Conservation (phyloP, 352 stramenopile genomes). For the Bremia lactucae region DNA sequence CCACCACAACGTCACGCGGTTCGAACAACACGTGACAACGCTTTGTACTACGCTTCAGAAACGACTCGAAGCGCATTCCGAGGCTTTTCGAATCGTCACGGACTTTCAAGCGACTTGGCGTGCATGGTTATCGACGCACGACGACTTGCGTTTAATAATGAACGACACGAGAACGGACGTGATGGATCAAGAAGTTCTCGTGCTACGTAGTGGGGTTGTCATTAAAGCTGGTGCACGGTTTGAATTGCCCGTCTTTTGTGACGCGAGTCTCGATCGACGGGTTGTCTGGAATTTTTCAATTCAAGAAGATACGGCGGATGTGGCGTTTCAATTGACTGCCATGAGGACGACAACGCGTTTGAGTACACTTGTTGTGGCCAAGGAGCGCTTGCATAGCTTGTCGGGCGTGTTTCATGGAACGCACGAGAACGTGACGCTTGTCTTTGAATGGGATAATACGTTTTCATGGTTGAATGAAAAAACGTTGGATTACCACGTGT, state of each 20-base stretch:
- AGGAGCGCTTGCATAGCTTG: conserved; percentile 43
- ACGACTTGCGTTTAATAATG: not conserved
- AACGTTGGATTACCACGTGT: conserved; percentile 78
- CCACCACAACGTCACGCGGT: conserved; percentile 28
- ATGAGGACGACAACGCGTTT: conserved; percentile 14
- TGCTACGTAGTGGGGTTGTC: conserved; percentile 66
- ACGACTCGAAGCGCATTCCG: conserved; percentile 44
- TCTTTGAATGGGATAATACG: conserved; percentile 75
- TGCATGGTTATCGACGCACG: not conserved
- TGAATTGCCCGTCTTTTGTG: conserved; percentile 58
- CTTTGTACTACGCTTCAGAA: conserved; percentile 41
- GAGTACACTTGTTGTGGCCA: conserved; percentile 26
- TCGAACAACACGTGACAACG: conserved; percentile 24
- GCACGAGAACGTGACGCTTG: conserved; percentile 28
- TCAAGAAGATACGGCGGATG: conserved; percentile 55
- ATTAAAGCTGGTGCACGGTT: conserved; percentile 71
- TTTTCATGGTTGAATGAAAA: conserved; percentile 83
- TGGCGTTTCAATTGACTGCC: conserved; percentile 38
- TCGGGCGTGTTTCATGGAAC: conserved; percentile 38
- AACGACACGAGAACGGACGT: too few relatives aligned
- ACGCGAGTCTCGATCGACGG: conserved; percentile 40
- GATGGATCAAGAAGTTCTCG: conserved; percentile 55
- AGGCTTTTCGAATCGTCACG: conserved; percentile 50
- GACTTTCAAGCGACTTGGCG: conserved; percentile 35
- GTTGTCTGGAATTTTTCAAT: conserved; percentile 76